Base-by-base conservation (phyloP, 2,329 filamentous ascomycete genomes). In the Cadophora sp. region DNA sequence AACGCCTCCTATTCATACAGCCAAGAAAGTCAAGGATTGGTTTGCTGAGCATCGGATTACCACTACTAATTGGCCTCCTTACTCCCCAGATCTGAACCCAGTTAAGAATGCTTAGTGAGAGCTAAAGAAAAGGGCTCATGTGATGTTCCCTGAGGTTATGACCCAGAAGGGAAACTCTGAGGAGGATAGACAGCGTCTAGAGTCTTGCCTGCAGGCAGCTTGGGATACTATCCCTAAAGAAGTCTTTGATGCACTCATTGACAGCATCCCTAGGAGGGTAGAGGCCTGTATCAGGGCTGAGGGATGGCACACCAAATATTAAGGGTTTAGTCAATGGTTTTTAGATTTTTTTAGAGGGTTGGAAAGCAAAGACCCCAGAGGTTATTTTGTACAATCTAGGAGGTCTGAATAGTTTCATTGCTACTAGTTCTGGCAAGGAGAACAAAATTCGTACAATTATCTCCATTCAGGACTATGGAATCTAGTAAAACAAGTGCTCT, bases 51-150 rank as follows among this genome's bases (percentile, higher is more conserved):
- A 70, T 11, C 43, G 63, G 2, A 72, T 77, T 50, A 22, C 22
- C 1, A 22, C 66, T 7, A 66, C 74, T 4, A 45, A 71, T 53
- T 76, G 66, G 71, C 73, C 66, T 11, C 60, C 68, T 8, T 75
- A 73, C 43, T 69, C 50, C 56, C 72, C 69, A 27, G 71, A 76
- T 69, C 66, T 77, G n/a, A 76, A 77, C 59, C 72, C 67, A 22
- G 76, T 78, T 70, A 67, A 77, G 64, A 61, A 76, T 66, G 53
- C 74, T 45, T 76, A 62, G 72, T 61, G 53, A 56, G 14, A 53
- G 1, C 66, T 76, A 11, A 76, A 77, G 63, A 67, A 27, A 45
- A 39, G 14, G 58, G 65, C 39, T 39, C 60, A 24, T n/a, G 59
- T n/a, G 30, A 59, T 64, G 5, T 64, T 63, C 47, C 59, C 11